These are phyloP conservation scores for Populus tremula DNA, from an alignment of 345 rosid genomes.

Conservation along the genomic window DNA sequence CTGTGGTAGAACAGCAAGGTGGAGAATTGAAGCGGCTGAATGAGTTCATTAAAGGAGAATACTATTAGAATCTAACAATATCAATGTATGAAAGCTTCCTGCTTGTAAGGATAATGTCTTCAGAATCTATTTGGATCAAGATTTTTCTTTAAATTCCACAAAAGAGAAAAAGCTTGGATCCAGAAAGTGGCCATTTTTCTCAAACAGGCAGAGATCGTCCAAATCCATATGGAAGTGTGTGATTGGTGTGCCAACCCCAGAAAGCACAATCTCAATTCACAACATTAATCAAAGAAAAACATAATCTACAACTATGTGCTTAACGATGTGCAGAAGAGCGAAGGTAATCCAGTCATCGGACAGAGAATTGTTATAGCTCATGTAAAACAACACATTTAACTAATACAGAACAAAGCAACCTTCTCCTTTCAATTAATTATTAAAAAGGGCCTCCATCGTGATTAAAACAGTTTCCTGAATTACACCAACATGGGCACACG, in stretches of 20 bases:
- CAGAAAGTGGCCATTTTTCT: not conserved
- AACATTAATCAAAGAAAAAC: not conserved
- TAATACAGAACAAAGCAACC: not conserved
- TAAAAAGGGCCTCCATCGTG: not conserved
- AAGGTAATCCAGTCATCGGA: not conserved
- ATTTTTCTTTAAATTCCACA: not conserved
- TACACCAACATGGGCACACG: not conserved
- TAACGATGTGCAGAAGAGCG: not conserved
- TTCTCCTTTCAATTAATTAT: slow-evolving; percentile 4
- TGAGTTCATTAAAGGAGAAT: slow-evolving; percentile 78
- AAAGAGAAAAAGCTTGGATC: not conserved
- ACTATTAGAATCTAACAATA: slow-evolving; percentile 34
- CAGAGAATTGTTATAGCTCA: not conserved
- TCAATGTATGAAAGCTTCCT: not conserved
- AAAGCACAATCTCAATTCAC: not conserved
- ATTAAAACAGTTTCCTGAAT: not conserved
- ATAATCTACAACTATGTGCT: no score
- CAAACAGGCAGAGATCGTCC: not conserved
- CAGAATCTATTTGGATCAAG: not conserved
- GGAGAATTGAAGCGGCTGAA: slow-evolving; percentile 73
- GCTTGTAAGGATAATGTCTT: not conserved
- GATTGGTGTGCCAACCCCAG: not conserved
- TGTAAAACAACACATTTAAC: not conserved
- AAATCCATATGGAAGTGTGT: not conserved
- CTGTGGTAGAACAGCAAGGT: slow-evolving; percentile 78